Evolutionary conservation across 805 yeast species (phyloP), one percentile per base, ranked within the genome.

Genomic region (Debaryomyces maramus): DNA sequence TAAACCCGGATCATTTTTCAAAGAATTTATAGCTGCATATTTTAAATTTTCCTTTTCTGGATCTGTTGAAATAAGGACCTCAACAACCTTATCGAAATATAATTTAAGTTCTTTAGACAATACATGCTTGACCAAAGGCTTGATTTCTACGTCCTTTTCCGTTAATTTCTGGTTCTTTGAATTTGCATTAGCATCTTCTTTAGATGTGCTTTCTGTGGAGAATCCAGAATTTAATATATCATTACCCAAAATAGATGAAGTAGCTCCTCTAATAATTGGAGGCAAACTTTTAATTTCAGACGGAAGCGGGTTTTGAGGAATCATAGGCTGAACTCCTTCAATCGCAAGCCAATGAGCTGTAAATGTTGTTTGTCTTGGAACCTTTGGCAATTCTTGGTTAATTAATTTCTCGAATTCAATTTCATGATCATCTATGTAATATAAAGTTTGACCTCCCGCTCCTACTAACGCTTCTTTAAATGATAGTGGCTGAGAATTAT

Each of bases 331-430:
- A 6, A 93, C 96, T 42, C 99, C 99, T 63, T 93, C 99, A 39
- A 93, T 87, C 0, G 99, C 98, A 22, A 95, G 72, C 98, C 99
- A 91, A 60, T 86, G 95, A 5, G 97, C 95, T 0, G 98, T 89
- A 61, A 87, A 90, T 0, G 96, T 83, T 2, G 95, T 83, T 44
- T 84, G 82, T 43, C 98, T 76, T 4, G 99, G 99, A 3, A 95
- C 96, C 53, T 85, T 88, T 5, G 99, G 99, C 44, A 93, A 70
- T 22, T 97, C 97, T 58, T 85, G 91, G 58, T 93, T 91, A 50
- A 93, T 86, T 41, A 95, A 71, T 55, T 87, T 87, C 58, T 95
- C 99, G 56, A 93, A 87, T 59, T 93, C 98, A 23, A 91, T 82
- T 56, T 90, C 97, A 48, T 80, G 85, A 50, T 93, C 98, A 57